These are phyloP conservation scores for Komagataella pseudopastoris DNA, from an alignment of 805 yeast genomes.

Conservation along the genomic window DNA sequence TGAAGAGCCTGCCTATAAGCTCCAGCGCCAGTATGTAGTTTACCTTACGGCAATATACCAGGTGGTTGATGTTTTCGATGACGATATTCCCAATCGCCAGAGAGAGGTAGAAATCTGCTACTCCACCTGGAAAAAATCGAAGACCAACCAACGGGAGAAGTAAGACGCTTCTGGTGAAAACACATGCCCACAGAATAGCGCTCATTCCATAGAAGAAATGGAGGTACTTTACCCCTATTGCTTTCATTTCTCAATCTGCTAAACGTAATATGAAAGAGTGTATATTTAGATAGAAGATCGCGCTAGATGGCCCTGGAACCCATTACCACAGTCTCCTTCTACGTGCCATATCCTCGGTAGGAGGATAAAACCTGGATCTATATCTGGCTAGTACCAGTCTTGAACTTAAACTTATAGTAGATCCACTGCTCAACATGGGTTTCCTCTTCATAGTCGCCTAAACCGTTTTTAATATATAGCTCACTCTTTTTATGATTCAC, in stretches of 20 bases:
- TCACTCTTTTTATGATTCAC: not conserved
- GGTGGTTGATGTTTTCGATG: slow-evolving; percentile 10
- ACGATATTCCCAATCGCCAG: slow-evolving; percentile 5
- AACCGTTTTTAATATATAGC: not conserved
- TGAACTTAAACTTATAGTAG: not conserved
- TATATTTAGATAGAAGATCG: not conserved
- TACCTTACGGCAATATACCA: slow-evolving; percentile 6
- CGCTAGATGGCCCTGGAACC: not conserved
- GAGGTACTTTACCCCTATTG: slow-evolving; percentile 4
- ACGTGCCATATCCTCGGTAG: no score
- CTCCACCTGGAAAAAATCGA: slow-evolving; percentile 54
- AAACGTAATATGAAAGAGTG: not conserved
- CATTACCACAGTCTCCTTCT: not conserved
- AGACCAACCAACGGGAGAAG: slow-evolving; percentile 54
- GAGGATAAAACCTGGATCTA: no score
- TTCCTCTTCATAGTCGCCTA: not conserved
- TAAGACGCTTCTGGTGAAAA: slow-evolving; percentile 32
- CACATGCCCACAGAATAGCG: slow-evolving; percentile 33
- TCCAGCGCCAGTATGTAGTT: not conserved
- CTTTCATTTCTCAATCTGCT: not conserved
- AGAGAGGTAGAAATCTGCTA: slow-evolving; percentile 38
- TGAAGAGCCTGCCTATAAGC: slow-evolving; percentile 5
- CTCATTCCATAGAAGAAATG: slow-evolving; percentile 13
- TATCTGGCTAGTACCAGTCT: no score
- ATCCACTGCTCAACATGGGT: not conserved